Base-by-base conservation (phyloP, 305 asterid genomes). In the Withania somnifera region DNA sequence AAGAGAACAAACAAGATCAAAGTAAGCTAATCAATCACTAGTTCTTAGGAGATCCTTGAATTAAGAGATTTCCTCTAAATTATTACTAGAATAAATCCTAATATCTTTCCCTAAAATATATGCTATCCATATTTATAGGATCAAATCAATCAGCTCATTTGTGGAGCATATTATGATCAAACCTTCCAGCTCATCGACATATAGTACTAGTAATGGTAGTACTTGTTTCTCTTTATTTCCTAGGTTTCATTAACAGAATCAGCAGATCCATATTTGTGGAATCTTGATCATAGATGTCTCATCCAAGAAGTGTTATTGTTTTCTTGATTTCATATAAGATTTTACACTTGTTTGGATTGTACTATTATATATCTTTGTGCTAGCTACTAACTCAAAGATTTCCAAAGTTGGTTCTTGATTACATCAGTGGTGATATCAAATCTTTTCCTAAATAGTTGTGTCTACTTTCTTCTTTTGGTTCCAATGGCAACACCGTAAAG, bases 261-360 rank as follows among this genome's bases (percentile, higher is more conserved):
- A 73, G 15, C 38, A 17, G 42, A 73, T 73, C 79, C 32, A 26
- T 45, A 47, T 17, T 34, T 10, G 50, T 71, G 57, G 40, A 47
- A 61, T 60, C 45, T 28, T 47, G 40, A 51, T 69, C 40, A 66
- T 84, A 73, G 51, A 82, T 30, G 51, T 69, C 87, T 88, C 80
- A 86, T 83, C 82, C 90, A 89, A 81, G 22, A 76, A 57, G 84
- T 26, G 67, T 17, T 7, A 20, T 14, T 3, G 20, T 79, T 77
- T 79, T 83, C 67, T 86, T 86, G 94, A 94, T 89, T 93, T 89
- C 93, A 93, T 91, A 93, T 87, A 85, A 83, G 81, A 68, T 28
- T 47, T 22, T 17, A 10, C 77, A 26, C 73, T 84, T 86, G 85
- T 71, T 86, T 87, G 85, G 86, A 86, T 86, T 84, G 89, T 83